Base-by-base conservation (phyloP, 23 red algal species). In the Porphyridium purpureum region DNA sequence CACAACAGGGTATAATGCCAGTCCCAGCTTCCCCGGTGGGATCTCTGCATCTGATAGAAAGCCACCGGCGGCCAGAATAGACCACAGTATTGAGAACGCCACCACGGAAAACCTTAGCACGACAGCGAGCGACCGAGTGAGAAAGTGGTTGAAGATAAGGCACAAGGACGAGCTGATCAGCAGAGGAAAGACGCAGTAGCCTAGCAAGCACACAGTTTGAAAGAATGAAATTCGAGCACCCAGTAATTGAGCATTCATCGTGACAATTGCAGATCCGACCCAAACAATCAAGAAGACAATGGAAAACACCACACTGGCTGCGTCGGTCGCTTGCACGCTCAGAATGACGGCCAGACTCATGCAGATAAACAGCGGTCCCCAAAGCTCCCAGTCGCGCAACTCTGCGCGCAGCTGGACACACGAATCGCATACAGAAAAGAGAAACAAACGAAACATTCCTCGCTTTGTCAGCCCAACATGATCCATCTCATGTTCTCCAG, bases 311-410 rank as follows among this genome's bases (percentile, higher is more conserved):
- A 85, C 49, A 27, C 69, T 78, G 35, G 80, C 70, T 48, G 72
- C 71, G 31, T 70, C 80, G 41, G 60, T 62, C 5, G 79, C 67
- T 28, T 66, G 76, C 2, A 85, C 52, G 11, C 67, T 76, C 11
- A 98, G 78, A 38, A 85, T 57, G 29, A 76, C 71, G 26, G 90
- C 79, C 41, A 98, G 67, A 30, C 54, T 69, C 78, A 98, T 83
- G 66, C 90, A 98, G 23, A 98, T 46, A 33, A 98, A 83, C 15
- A 98, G 70, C 20, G 90, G 90, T 2, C 90, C 90, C 90, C 90
- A 98, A 2, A 98, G 66, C 31, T 98, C 90, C 90, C 90, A 98
- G 59, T 98, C 90, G 14, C 79, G 77, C 56, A 98, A 51, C 56
- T 86, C 90, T 4, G 90, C 72, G 42, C 70, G 87, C 49, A 84